Percentiles rank a stretch among this genome's conserved stretches.
Conservation (phyloP, 306 rosid species). For the Begonia fuchsioides region DNA sequence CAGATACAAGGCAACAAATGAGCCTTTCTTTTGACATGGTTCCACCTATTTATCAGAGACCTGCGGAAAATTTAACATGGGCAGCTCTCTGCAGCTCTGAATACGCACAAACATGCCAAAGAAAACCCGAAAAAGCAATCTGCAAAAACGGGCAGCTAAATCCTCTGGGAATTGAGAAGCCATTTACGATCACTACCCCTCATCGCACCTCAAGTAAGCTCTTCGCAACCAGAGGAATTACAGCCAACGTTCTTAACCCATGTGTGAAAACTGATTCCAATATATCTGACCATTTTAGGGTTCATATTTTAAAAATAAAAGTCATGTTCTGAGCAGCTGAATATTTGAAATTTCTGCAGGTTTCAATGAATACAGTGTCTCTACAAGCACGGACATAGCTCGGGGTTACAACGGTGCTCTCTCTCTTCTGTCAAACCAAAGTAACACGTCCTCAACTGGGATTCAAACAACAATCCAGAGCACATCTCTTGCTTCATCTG, state of each 20-base stretch:
- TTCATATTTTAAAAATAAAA: no score
- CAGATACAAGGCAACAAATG: slow-evolving; percentile 49
- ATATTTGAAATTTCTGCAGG: not conserved
- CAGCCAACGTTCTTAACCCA: not conserved
- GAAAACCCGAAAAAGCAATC: slow-evolving; percentile 35
- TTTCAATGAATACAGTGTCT: not conserved
- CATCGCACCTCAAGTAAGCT: not conserved
- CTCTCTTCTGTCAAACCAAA: slow-evolving; percentile 91
- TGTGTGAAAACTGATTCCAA: slow-evolving; percentile 10
- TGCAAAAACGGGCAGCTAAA: slow-evolving; percentile 33
- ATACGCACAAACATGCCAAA: slow-evolving; percentile 29
- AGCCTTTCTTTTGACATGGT: slow-evolving; percentile 17
- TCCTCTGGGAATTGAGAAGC: slow-evolving; percentile 16
- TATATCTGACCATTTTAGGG: no score
- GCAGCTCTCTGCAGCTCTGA: slow-evolving; percentile 20
- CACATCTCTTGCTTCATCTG: not conserved
- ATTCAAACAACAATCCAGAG: not conserved
- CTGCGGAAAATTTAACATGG: slow-evolving; percentile 30
- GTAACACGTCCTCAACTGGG: not conserved
- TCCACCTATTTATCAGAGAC: slow-evolving; percentile 25
- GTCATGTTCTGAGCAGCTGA: not conserved
- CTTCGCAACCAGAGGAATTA: not conserved
- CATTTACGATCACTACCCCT: slow-evolving; percentile 3
- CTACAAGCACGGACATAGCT: not conserved
- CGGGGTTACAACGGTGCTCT: slow-evolving; percentile 46